Evolutionary conservation across 2,329 filamentous ascomycete genomes (phyloP).

Genomic region (Pestalotiopsis fici): DNA sequence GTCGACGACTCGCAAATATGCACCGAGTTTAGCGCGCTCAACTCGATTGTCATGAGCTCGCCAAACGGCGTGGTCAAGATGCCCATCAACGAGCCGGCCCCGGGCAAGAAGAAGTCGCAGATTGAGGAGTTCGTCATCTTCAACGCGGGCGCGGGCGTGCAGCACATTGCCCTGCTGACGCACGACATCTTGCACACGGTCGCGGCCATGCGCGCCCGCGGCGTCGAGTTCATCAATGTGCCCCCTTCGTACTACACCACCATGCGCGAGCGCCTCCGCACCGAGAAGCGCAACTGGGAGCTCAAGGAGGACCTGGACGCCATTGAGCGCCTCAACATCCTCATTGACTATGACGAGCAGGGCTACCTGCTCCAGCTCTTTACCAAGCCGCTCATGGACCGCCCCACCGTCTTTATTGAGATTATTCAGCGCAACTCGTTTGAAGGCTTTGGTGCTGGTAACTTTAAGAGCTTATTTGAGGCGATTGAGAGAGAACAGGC

Average conservation of each 20-base stretch:
- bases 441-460: conserved; percentile 89
- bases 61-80: conserved; percentile 89
- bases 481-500: conserved; percentile 94
- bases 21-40: conserved; percentile 88
- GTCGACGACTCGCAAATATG: conserved; percentile 92
- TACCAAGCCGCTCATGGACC: conserved; percentile 88
- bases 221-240: conserved; percentile 90
- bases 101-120: conserved; percentile 87
- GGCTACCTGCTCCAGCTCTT: conserved; percentile 81
- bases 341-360: conserved; percentile 93
- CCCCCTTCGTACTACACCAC: conserved; percentile 83
- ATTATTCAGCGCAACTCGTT: conserved; percentile 94
- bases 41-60: conserved; percentile 87
- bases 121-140: conserved; percentile 94
- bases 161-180: conserved; percentile 89
- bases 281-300: conserved; percentile 58
- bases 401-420: conserved; percentile 93
- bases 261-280: conserved; percentile 73
- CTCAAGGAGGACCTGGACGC: conserved; percentile 80
- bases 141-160: conserved; percentile 86
- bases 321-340: conserved; percentile 76
- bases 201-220: conserved; percentile 76
- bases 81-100: conserved; percentile 96
- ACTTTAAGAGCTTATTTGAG: conserved; percentile 94
- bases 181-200: conserved; percentile 78